Conservation (phyloP, 768 basidiomycete species). For the Phanerochaete carnosa region DNA sequence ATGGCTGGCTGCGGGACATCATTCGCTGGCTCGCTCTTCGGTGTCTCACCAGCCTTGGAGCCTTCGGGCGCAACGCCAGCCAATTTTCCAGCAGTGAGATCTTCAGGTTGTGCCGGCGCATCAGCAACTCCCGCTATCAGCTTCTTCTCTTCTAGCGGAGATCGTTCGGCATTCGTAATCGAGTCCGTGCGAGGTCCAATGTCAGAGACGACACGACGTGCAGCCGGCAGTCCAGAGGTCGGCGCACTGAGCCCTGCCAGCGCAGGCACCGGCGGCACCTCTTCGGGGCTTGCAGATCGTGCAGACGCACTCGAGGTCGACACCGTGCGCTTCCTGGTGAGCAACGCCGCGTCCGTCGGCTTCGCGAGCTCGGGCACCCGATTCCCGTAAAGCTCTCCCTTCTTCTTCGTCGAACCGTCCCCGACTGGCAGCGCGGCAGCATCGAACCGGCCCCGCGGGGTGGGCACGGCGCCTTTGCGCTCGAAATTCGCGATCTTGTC, state of each 20-base stretch:
- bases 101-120: background rate
- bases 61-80: background rate
- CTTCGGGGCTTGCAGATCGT: background rate
- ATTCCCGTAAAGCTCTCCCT: constrained; percentile 74
- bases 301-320: constrained; percentile 16
- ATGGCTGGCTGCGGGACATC: background rate
- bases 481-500: constrained; percentile 84
- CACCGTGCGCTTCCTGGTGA: constrained; percentile 11
- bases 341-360: constrained; percentile 14
- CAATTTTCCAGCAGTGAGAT: background rate
- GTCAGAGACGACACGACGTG: constrained; percentile 18
- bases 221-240: background rate
- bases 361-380: constrained; percentile 44
- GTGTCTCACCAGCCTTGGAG: background rate
- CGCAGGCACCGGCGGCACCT: background rate
- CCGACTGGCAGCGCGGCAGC: constrained; percentile 58
- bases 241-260: background rate
- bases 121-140: background rate
- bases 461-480: constrained; percentile 70
- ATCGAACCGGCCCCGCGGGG: constrained; percentile 73
- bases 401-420: constrained; percentile 45
- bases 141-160: background rate
- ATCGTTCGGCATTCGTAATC: background rate
- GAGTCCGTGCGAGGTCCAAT: constrained; percentile 5
- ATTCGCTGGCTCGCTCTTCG: background rate